Evolutionary conservation across 2,329 filamentous ascomycete species (phyloP).

Genomic region (Trichoderma arundinaceum): DNA sequence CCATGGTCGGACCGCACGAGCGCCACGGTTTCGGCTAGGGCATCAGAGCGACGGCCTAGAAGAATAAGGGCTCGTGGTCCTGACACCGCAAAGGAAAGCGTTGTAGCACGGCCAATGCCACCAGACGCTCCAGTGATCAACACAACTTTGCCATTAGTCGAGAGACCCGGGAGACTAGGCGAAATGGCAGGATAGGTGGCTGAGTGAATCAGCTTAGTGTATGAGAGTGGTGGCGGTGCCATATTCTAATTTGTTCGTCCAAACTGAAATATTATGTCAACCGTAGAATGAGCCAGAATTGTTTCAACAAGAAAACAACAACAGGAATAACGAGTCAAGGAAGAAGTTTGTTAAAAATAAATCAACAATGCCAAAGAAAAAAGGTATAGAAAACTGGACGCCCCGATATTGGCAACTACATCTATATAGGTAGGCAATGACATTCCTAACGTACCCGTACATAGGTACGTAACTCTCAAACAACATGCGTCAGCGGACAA

Average conservation of each 20-base stretch:
- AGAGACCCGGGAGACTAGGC: neutral
- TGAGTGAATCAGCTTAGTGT: neutral
- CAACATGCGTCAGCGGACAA: no score
- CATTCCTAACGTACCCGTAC: neutral
- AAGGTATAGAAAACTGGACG: neutral
- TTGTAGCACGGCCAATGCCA: neutral
- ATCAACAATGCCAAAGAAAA: neutral
- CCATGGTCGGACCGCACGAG: neutral
- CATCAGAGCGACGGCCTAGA: neutral
- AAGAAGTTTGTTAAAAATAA: neutral
- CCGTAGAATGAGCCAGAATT: neutral
- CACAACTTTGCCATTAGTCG: neutral
- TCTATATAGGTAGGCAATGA: no score
- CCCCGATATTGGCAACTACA: neutral
- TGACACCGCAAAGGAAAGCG: neutral
- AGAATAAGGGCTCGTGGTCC: neutral
- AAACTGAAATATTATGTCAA: no score
- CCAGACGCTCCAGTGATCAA: constrained; percentile 6
- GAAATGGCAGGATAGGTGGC: neutral
- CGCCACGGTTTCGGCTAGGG: neutral
- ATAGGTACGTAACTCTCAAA: neutral
- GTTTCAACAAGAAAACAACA: neutral
- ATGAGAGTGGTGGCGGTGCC: neutral
- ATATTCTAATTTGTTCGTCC: neutral
- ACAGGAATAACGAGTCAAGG: neutral